phyloP scores from a whole-genome alignment of 2,329 filamentous ascomycete genomes.

The Cercospora sp. region DNA sequence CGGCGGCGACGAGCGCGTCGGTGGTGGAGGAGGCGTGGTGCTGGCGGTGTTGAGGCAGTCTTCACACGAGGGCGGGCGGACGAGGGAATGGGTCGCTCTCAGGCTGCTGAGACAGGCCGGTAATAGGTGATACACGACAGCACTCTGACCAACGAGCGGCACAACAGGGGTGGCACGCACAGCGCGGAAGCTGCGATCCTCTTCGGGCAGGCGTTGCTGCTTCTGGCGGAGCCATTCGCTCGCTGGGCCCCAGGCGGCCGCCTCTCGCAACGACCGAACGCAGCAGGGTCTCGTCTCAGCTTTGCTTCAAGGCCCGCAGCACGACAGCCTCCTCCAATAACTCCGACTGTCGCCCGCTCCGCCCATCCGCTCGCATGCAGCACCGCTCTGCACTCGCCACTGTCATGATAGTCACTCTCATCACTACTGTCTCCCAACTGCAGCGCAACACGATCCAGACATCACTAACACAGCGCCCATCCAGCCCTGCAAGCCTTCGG shows the following conservation, averaged over 20 bases:
- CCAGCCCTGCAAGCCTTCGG: not conserved
- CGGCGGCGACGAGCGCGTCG: not conserved
- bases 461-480: not conserved
- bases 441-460: not conserved
- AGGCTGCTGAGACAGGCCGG: not conserved
- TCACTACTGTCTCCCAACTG: not conserved
- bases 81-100: not conserved
- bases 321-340: conserved; percentile 7
- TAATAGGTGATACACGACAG: conserved; percentile 4
- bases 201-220: not conserved
- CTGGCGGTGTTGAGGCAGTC: not conserved
- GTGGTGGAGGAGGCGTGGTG: not conserved
- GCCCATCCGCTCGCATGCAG: not conserved
- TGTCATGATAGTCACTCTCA: not conserved
- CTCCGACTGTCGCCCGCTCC: not conserved
- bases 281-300: conserved; percentile 7
- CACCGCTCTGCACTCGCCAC: not conserved
- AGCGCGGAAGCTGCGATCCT: not conserved
- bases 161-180: not conserved
- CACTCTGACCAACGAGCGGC: not conserved
- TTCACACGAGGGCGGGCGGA: not conserved
- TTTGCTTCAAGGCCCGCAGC: conserved; percentile 5
- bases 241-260: not conserved
- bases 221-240: not conserved
- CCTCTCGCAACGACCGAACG: not conserved